Conservation (phyloP, 495 filamentous ascomycete genomes). For the Penicillium cinerascens region DNA sequence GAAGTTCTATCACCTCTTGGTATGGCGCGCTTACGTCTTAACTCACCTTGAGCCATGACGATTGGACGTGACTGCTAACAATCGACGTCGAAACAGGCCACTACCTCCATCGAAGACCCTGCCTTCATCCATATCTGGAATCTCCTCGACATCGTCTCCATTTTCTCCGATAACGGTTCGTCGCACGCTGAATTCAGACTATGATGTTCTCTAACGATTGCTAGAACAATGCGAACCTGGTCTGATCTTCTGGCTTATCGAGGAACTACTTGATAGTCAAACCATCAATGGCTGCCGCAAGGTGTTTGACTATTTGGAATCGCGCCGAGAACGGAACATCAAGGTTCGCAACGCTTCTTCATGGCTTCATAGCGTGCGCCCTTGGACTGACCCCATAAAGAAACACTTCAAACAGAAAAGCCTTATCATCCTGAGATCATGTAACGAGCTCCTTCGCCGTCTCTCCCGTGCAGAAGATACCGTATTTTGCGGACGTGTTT, state of each 20-base stretch:
- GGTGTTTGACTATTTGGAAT: slow-evolving; percentile 92
- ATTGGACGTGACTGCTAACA: slow-evolving; percentile 12
- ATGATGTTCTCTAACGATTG: slow-evolving; percentile 22
- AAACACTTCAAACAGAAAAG: slow-evolving; percentile 84
- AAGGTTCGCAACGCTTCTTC: slow-evolving; percentile 41
- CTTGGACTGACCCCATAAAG: slow-evolving; percentile 26
- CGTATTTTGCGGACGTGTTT: slow-evolving; percentile 93
- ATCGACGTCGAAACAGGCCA: slow-evolving; percentile 45
- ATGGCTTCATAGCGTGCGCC: background rate
- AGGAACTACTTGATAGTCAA: slow-evolving; percentile 94
- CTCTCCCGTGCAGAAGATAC: slow-evolving; percentile 93
- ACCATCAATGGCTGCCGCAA: slow-evolving; percentile 85
- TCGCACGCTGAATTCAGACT: slow-evolving; percentile 3
- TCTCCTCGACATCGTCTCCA: slow-evolving; percentile 81
- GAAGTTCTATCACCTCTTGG: slow-evolving; percentile 71
- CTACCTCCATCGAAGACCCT: slow-evolving; percentile 67
- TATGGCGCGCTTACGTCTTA: slow-evolving; percentile 36
- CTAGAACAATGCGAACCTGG: slow-evolving; percentile 78
- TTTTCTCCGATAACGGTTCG: slow-evolving; percentile 75
- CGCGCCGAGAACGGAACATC: slow-evolving; percentile 79
- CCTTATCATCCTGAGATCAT: slow-evolving; percentile 81
- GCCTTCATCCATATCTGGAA: slow-evolving; percentile 84
- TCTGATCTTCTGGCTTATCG: slow-evolving; percentile 82
- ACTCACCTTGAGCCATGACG: background rate
- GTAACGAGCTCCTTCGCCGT: slow-evolving; percentile 89